Evolutionary conservation across 768 basidiomycete species (phyloP).

Genomic region (Rhodotorula kratochvilovae): DNA sequence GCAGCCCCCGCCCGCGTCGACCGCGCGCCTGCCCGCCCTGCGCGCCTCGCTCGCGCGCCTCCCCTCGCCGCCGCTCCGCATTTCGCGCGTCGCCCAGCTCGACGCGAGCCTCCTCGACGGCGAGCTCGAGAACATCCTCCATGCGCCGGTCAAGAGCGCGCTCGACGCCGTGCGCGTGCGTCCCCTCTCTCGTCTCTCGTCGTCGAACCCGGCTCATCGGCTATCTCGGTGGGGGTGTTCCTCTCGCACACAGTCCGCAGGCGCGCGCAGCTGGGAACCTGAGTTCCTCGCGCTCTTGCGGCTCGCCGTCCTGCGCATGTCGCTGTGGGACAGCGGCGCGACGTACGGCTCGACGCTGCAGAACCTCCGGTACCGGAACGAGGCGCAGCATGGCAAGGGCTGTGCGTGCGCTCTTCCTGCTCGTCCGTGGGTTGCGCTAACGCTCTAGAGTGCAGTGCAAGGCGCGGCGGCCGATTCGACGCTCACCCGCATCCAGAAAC

Average conservation of each 20-base stretch:
- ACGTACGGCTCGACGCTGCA: constrained; percentile 81
- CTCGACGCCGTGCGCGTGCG: constrained; percentile 52
- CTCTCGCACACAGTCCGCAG: constrained; percentile 60
- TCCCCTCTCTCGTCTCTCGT: constrained; percentile 47
- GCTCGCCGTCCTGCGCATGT: constrained; percentile 70
- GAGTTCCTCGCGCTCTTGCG: constrained; percentile 51
- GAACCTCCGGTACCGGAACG: constrained; percentile 60
- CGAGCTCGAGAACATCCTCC: constrained; percentile 74
- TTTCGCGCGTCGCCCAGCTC: constrained; percentile 79
- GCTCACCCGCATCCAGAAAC: constrained; percentile 16
- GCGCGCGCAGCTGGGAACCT: constrained; percentile 28
- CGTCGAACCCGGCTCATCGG: constrained; percentile 41
- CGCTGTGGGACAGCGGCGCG: constrained; percentile 71
- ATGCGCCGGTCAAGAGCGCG: constrained; percentile 72
- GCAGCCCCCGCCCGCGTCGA: constrained; percentile 18
- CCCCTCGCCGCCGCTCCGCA: constrained; percentile 20
- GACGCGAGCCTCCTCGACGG: constrained; percentile 86
- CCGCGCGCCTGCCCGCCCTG: not conserved
- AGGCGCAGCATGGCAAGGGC: constrained; percentile 1
- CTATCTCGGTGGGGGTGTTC: constrained; percentile 50
- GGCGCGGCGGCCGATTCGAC: constrained; percentile 32
- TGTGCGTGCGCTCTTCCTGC: not conserved
- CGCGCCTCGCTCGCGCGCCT: constrained; percentile 6
- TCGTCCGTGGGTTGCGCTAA: not conserved
- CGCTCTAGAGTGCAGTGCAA: constrained; percentile 18